Base-by-base conservation (phyloP, 2,329 filamentous ascomycete species). In the Ploettnerulaceae sp. region DNA sequence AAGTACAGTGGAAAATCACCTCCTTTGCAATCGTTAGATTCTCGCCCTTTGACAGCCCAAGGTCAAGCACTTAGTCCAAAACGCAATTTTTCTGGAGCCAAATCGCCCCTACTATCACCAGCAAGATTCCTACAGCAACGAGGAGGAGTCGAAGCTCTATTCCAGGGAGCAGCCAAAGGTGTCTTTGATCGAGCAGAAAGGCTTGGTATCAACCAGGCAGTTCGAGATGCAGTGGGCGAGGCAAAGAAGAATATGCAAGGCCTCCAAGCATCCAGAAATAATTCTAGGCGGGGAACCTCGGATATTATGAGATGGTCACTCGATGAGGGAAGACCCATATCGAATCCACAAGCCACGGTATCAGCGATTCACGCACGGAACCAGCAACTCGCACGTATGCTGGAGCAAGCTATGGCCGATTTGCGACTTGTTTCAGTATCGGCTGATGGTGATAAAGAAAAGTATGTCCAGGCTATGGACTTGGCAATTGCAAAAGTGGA, bases 181-280 rank as follows among this genome's bases (percentile, higher is more conserved):
- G 81, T 91, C 12, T 71, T 89, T 25, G 81, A 87, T 57, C 75
- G 79, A 24, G 77, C 86, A 42, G 85, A 90, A 64, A 84, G 81
- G 59, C 79, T 89, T 52, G 86, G 86, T 5, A 84, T 93, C 46
- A 89, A 89, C 61, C 84, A 86, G 64, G 86, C 83, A 0, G 80
- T 93, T 5, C 77, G 87, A n/a, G 86, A 87, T 56, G 86, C 87
- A 14, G 77, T 93, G 61, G 83, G 82, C 7, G 88, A 94, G 65
- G 84, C 91, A 39, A 78, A 79, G 49, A 84, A 85, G 58, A 89
- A 89, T 55, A 79, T 90, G 55, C 77, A 84, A 58, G 76, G 75
- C 22, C 71, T 84, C 24, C 82, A 86, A 53, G 76, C 79, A 47
- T 70, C 72, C 2, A 69, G 74, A 24, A 71, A 67, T 61, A 66